A percentile compares a stretch with the other conserved stretches of the same genome.
phyloP scores from a whole-genome alignment of 768 basidiomycete species.

The Mycena amicta region DNA sequence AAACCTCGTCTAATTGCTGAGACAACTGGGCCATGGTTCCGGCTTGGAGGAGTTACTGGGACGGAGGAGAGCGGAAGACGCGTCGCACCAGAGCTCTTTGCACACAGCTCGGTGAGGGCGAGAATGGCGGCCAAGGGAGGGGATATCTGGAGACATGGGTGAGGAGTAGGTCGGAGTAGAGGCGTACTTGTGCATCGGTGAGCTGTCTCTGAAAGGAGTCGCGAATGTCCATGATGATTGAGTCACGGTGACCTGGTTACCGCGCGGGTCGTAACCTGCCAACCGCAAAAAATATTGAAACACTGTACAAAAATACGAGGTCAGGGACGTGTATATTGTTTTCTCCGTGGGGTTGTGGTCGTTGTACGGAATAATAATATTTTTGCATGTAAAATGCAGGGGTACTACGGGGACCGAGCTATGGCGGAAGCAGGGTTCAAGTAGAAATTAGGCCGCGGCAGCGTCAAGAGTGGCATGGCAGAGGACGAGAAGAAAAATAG shows the following conservation, averaged over 20 bases:
- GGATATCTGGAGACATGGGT: slow-evolving; percentile 55
- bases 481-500: not conserved
- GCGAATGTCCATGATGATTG: slow-evolving; percentile 39
- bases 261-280: not conserved
- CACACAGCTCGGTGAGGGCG: slow-evolving; percentile 79
- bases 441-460: not conserved
- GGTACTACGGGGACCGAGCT: not conserved
- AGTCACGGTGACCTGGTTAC: not conserved
- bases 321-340: not conserved
- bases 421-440: not conserved
- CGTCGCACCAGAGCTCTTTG: slow-evolving; percentile 70
- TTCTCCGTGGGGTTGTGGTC: not conserved
- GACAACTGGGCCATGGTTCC: slow-evolving; percentile 94
- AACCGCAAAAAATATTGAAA: not conserved
- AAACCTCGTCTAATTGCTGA: slow-evolving; percentile 67
- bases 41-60: slow-evolving; percentile 44
- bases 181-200: slow-evolving; percentile 55
- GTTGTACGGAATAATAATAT: too few relatives aligned
- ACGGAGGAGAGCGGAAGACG: slow-evolving; percentile 1
- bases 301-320: not conserved
- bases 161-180: not conserved
- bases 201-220: slow-evolving; percentile 58
- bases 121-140: slow-evolving; percentile 88
- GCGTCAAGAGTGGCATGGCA: not conserved
- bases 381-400: too few relatives aligned